Conservation (phyloP, 1,139 yeast genomes). For the Meyerozyma smithsonii region DNA sequence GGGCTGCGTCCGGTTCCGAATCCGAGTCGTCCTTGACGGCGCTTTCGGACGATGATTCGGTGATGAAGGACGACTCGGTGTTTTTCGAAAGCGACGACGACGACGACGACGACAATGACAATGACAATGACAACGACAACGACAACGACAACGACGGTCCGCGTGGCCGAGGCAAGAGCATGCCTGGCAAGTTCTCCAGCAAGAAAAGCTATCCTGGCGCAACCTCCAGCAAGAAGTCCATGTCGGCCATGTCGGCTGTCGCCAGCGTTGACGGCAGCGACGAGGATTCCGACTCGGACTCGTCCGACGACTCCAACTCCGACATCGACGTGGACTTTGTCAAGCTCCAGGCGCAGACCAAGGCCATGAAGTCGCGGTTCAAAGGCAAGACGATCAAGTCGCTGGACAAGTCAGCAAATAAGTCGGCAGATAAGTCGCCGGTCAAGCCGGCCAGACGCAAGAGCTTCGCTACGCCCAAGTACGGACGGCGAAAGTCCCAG, state of each 20-base stretch:
- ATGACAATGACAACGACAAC: too few species aligned
- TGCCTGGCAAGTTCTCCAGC: not conserved
- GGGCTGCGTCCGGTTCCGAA: conserved; percentile 7
- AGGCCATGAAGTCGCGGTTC: conserved; percentile 38
- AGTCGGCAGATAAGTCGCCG: too few species aligned
- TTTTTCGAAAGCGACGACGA: conserved; percentile 11
- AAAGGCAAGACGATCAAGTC: conserved; percentile 11
- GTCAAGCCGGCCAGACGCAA: conserved; percentile 13
- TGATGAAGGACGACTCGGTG: conserved; percentile 12
- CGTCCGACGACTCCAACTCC: conserved; percentile 50
- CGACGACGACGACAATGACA: too few species aligned
- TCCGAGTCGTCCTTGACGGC: conserved; percentile 41
- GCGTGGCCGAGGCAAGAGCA: not conserved
- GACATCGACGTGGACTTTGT: conserved; percentile 59
- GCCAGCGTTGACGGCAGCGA: conserved; percentile 15
- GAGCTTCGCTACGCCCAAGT: conserved; percentile 22
- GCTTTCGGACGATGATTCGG: conserved; percentile 29
- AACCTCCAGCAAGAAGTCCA: conserved; percentile 10
- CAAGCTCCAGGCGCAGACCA: conserved; percentile 61
- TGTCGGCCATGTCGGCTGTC: not conserved
- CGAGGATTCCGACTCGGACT: conserved; percentile 31
- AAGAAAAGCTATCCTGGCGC: conserved; percentile 7
- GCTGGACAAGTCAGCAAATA: too few species aligned
- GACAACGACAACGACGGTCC: conserved; percentile 9
- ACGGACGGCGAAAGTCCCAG: conserved; percentile 36